Evolutionary conservation across 768 basidiomycete genomes (phyloP).

Genomic region (Dentipellis fragilis): DNA sequence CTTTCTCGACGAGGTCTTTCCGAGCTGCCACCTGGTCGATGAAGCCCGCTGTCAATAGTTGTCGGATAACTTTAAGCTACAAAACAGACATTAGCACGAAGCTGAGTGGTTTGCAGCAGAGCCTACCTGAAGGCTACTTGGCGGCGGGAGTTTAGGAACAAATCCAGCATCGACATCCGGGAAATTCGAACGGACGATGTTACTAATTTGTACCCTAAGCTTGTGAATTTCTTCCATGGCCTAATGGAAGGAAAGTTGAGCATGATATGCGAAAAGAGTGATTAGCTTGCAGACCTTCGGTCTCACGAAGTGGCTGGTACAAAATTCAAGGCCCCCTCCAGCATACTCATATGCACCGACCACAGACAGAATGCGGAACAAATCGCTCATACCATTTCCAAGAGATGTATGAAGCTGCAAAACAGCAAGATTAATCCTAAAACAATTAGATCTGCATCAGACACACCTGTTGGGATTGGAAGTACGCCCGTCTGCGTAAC

Average conservation of each 20-base stretch:
- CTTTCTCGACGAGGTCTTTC: conserved; percentile 66
- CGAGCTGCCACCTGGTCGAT: conserved; percentile 93
- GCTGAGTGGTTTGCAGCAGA: neutral
- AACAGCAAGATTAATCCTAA: neutral
- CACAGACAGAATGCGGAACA: conserved; percentile 85
- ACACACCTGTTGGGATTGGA: conserved; percentile 68
- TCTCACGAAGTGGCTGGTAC: conserved; percentile 81
- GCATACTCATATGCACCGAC: conserved; percentile 94
- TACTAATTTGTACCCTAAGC: conserved; percentile 78
- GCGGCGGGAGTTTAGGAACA: conserved; percentile 59
- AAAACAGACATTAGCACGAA: conserved; percentile 3
- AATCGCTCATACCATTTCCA: conserved; percentile 73
- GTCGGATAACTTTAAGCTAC: conserved; percentile 83
- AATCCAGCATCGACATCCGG: conserved; percentile 52
- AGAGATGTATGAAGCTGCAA: conserved; percentile 66
- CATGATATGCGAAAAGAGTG: neutral
- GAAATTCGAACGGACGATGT: conserved; percentile 76
- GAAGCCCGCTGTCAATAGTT: conserved; percentile 81
- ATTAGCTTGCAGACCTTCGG: conserved; percentile 50
- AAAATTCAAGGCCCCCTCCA: conserved; percentile 73
- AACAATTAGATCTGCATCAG: neutral
- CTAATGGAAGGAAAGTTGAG: conserved; percentile 28
- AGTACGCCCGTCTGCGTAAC: conserved; percentile 66
- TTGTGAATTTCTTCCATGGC: conserved; percentile 99
- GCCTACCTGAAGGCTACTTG: conserved; percentile 64